phyloP scores from a whole-genome alignment of 139 green algal genomes.

The Micractinium sp. region DNA sequence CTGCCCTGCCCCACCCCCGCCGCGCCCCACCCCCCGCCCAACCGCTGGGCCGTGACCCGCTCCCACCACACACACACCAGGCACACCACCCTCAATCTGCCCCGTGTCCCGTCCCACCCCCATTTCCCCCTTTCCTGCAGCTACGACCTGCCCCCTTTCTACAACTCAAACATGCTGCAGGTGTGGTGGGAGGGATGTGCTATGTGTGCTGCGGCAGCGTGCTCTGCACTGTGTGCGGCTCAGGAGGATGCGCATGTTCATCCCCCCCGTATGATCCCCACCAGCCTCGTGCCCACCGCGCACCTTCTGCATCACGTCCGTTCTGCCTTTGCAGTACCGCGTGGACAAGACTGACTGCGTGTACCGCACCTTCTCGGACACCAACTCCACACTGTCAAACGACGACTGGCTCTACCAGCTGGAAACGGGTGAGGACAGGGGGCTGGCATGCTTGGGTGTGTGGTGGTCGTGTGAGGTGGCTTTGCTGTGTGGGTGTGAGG shows the following conservation, averaged over 20 bases:
- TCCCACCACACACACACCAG: no score
- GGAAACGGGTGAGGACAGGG: constrained; percentile 41
- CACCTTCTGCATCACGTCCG: neutral
- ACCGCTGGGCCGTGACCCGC: no score
- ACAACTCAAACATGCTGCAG: constrained; percentile 54
- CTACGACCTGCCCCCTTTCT: constrained; percentile 60
- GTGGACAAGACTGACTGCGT: constrained; percentile 21
- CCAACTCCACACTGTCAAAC: neutral
- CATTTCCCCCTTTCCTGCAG: neutral
- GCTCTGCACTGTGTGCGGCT: neutral
- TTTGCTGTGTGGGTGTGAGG: neutral
- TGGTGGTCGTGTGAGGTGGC: neutral
- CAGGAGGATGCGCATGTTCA: neutral
- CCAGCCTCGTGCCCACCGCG: neutral
- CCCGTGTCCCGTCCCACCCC: no score
- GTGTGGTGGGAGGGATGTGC: neutral
- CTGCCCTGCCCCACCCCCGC: no score
- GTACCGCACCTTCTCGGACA: constrained; percentile 12
- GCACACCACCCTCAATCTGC: no score
- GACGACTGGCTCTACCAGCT: constrained; percentile 16
- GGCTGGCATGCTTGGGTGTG: neutral
- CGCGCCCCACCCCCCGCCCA: no score
- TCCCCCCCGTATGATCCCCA: no score
- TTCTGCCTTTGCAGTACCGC: constrained; percentile 60
- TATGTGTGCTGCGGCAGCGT: neutral